These are phyloP conservation scores for Plantago rigida DNA, from an alignment of 305 asterid genomes.

Conservation along the genomic window DNA sequence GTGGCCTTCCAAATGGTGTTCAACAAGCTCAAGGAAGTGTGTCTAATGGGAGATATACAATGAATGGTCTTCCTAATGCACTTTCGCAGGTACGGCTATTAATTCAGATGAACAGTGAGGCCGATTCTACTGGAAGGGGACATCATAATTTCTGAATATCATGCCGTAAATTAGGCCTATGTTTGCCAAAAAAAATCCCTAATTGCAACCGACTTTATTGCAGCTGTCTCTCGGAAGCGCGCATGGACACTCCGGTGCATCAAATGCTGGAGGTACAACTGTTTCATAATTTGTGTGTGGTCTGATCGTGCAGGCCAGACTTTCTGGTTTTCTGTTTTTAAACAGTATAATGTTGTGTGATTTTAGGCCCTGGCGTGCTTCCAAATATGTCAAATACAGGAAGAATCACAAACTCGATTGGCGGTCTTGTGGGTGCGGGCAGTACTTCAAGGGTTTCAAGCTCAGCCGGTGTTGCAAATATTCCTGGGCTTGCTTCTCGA, in stretches of 20 bases:
- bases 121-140: conserved; percentile 10
- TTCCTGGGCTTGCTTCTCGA: conserved; percentile 74
- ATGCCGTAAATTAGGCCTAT: conserved; percentile 15
- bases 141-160: conserved; percentile 1
- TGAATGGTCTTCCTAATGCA: conserved; percentile 57
- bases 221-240: conserved; percentile 73
- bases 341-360: conserved; percentile 30
- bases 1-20: conserved; percentile 58
- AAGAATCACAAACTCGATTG: conserved; percentile 52
- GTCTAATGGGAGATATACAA: conserved; percentile 53
- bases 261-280: conserved; percentile 62
- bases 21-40: conserved; percentile 64
- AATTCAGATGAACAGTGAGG: conserved; percentile 18
- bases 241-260: conserved; percentile 64
- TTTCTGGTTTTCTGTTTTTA: conserved; percentile 26
- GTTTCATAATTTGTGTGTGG: conserved; percentile 19
- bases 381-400: conserved; percentile 67
- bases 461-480: conserved; percentile 59
- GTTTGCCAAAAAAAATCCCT: conserved; percentile 3
- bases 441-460: conserved; percentile 56
- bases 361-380: conserved; percentile 57
- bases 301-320: conserved; percentile 20
- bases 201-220: conserved; percentile 26
- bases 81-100: conserved; percentile 60
- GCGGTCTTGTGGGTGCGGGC: conserved; percentile 62